These are phyloP conservation scores for Fusarium foetens DNA, from an alignment of 2,329 filamentous ascomycete genomes.

Conservation along the genomic window DNA sequence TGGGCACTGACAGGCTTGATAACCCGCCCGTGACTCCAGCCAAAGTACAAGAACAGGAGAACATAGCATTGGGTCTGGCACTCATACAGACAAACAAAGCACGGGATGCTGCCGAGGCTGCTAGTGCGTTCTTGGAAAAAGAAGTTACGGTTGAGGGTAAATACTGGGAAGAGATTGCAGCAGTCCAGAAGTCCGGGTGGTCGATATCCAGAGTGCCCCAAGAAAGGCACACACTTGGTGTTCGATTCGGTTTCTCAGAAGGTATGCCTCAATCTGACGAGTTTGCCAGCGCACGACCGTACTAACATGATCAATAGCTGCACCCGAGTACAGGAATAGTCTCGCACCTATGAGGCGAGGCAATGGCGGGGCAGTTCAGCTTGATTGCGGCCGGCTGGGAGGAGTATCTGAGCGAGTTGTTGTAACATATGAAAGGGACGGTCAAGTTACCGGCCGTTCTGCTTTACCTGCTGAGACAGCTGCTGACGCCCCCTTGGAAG, in stretches of 20 bases:
- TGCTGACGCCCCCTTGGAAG: slow-evolving; percentile 66
- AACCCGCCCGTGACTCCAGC: slow-evolving; percentile 68
- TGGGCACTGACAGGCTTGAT: slow-evolving; percentile 74
- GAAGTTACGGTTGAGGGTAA: slow-evolving; percentile 83
- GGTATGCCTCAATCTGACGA: slow-evolving; percentile 52
- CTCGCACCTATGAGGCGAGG: slow-evolving; percentile 81
- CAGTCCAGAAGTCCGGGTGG: slow-evolving; percentile 87
- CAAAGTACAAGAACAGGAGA: slow-evolving; percentile 65
- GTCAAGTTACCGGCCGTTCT: slow-evolving; percentile 67
- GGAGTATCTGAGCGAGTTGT: slow-evolving; percentile 69
- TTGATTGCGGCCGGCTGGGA: slow-evolving; percentile 71
- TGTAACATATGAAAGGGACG: slow-evolving; percentile 71
- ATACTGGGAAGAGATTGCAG: slow-evolving; percentile 89
- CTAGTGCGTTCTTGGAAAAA: slow-evolving; percentile 76
- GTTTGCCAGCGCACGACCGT: background rate
- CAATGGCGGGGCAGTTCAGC: slow-evolving; percentile 76
- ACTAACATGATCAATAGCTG: slow-evolving; percentile 54
- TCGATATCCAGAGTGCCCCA: slow-evolving; percentile 80
- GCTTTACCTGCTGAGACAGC: slow-evolving; percentile 62
- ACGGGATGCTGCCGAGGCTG: slow-evolving; percentile 76
- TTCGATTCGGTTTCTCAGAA: slow-evolving; percentile 90
- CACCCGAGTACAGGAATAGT: slow-evolving; percentile 71
- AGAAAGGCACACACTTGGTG: slow-evolving; percentile 79
- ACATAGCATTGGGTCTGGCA: slow-evolving; percentile 76
- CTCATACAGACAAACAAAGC: slow-evolving; percentile 80